Evolutionary conservation across 1,284 basidiomycete species (phyloP).

Genomic region (Tilletia caries): DNA sequence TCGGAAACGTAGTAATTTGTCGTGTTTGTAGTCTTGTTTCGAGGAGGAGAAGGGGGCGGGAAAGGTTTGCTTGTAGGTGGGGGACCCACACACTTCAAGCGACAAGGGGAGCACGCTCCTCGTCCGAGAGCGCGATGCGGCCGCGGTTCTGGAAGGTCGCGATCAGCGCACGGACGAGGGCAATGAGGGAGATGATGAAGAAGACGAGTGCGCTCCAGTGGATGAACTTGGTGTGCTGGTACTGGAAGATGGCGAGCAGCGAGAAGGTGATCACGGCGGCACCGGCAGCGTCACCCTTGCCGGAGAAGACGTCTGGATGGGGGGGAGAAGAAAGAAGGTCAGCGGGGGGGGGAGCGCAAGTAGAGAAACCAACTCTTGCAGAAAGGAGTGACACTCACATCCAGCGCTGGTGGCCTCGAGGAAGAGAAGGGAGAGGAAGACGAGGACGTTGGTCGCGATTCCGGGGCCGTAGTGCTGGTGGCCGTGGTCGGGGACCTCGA

Average conservation of each 20-base stretch:
- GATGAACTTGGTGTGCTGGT: conserved; percentile 65
- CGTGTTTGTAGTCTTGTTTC: too few relatives aligned
- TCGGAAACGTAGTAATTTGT: too few relatives aligned
- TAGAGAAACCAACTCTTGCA: too few relatives aligned
- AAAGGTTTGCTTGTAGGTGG: too few relatives aligned
- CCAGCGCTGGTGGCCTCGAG: conserved; percentile 85
- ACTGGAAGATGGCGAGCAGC: conserved; percentile 57
- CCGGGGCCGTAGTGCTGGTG: conserved; percentile 70
- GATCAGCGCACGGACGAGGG: conserved; percentile 71
- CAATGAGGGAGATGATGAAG: conserved; percentile 76
- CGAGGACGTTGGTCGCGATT: conserved; percentile 86
- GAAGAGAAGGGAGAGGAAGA: conserved; percentile 89
- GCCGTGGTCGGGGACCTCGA: conserved; percentile 49
- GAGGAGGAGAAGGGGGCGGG: background rate
- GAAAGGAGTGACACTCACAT: background rate
- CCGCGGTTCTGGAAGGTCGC: conserved; percentile 58
- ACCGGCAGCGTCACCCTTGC: conserved; percentile 85
- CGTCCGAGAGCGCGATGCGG: conserved; percentile 64
- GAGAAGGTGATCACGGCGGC: conserved; percentile 80
- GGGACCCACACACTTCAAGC: background rate
- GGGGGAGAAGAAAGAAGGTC: background rate
- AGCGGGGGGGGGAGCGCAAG: too few relatives aligned
- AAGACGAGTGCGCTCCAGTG: conserved; percentile 85
- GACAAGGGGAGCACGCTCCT: conserved; percentile 75
- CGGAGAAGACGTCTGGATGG: conserved; percentile 60